Conservation (phyloP, 2,329 filamentous ascomycete species). For the Fusarium penzigii region DNA sequence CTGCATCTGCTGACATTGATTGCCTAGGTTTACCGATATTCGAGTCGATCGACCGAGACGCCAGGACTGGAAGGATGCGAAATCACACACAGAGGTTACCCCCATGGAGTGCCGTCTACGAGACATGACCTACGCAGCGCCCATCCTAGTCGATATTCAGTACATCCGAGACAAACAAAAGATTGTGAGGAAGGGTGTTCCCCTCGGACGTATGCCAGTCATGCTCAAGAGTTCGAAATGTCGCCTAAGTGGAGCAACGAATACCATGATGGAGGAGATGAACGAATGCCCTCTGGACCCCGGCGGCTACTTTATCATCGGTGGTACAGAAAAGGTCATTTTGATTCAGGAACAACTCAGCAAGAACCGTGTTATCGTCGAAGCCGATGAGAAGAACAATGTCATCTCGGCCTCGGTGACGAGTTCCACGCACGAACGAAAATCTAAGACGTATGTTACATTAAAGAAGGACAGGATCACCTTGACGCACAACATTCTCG, state of each 20-base stretch:
- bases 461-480: conserved; percentile 91
- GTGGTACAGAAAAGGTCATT: conserved; percentile 98
- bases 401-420: conserved; percentile 95
- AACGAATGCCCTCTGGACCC: conserved; percentile 96
- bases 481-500: conserved; percentile 88
- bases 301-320: conserved; percentile 96
- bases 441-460: conserved; percentile 95
- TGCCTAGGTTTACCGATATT: conserved; percentile 74
- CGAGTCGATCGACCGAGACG: conserved; percentile 81
- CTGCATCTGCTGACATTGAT: conserved; percentile 7
- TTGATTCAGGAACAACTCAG: conserved; percentile 97
- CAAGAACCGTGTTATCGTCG: conserved; percentile 98
- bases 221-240: conserved; percentile 98
- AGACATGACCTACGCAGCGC: conserved; percentile 97
- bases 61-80: conserved; percentile 70
- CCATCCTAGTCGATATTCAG: conserved; percentile 88
- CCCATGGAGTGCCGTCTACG: conserved; percentile 95
- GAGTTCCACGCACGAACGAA: conserved; percentile 95
- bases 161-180: conserved; percentile 81
- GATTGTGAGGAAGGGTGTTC: conserved; percentile 73
- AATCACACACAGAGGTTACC: conserved; percentile 74
- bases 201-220: conserved; percentile 88
- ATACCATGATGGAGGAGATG: conserved; percentile 85
- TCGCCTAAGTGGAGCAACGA: conserved; percentile 78
- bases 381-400: conserved; percentile 87